Conservation (phyloP, 495 filamentous ascomycete genomes). For the Massariosphaeria phaeospora region DNA sequence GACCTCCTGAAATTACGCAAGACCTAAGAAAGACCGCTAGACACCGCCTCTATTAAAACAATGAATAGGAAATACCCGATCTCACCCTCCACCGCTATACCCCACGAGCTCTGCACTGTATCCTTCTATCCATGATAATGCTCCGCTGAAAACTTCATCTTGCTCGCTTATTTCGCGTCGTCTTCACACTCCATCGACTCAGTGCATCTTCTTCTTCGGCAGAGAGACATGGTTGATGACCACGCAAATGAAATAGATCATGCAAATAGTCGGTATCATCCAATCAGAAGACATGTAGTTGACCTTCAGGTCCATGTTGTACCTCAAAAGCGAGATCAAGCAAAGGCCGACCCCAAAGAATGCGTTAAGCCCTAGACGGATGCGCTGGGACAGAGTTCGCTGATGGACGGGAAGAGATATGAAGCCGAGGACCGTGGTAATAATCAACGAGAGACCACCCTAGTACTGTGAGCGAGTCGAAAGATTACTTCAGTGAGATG, state of each 20-base stretch:
- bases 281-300: slow-evolving; percentile 13
- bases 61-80: too few relatives aligned
- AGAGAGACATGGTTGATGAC: slow-evolving; percentile 13
- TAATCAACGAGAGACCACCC: slow-evolving; percentile 44
- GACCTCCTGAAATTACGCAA: too few relatives aligned
- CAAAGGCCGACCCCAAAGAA: slow-evolving; percentile 22
- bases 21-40: too few relatives aligned
- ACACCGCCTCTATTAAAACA: too few relatives aligned
- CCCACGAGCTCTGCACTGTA: too few relatives aligned
- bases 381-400: slow-evolving; percentile 7
- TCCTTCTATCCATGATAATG: too few relatives aligned
- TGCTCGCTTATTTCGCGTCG: background rate
- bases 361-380: slow-evolving; percentile 20
- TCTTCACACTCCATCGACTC: background rate
- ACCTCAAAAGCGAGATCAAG: slow-evolving; percentile 16
- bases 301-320: background rate
- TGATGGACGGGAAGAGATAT: slow-evolving; percentile 26
- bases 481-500: background rate
- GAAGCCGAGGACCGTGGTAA: slow-evolving; percentile 42
- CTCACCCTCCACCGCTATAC: too few relatives aligned
- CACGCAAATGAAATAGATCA: slow-evolving; percentile 17
- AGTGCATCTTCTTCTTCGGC: slow-evolving; percentile 16
- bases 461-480: slow-evolving; percentile 4
- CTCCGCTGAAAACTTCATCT: too few relatives aligned
- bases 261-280: slow-evolving; percentile 28